Conservation (phyloP, 306 rosid species). For the Sicyos baderoa region DNA sequence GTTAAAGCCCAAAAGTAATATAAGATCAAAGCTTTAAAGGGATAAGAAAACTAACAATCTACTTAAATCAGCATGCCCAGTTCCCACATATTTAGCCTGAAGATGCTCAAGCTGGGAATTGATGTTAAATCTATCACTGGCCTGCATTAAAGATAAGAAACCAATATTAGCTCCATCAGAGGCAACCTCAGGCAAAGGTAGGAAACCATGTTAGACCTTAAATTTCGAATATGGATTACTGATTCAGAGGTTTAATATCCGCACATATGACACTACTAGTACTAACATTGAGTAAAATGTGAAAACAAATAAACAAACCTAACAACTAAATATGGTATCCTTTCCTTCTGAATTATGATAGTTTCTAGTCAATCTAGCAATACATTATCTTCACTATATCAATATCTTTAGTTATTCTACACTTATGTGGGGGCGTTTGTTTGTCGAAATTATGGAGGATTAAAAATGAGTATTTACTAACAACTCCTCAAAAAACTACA, state of each 20-base stretch:
- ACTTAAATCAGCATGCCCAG: slow-evolving; percentile 85
- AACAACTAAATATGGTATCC: not conserved
- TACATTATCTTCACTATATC: not conserved
- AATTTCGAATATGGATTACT: not conserved
- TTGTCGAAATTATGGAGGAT: no score
- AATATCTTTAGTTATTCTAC: not conserved
- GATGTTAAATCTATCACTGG: slow-evolving; percentile 96
- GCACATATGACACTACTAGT: not conserved
- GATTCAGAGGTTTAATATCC: not conserved
- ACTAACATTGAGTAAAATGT: no score
- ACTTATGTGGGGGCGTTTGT: not conserved
- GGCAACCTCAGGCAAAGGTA: not conserved
- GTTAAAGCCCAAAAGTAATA: not conserved
- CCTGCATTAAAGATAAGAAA: slow-evolving; percentile 33
- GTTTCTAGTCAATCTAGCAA: not conserved
- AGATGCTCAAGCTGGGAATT: slow-evolving; percentile 93
- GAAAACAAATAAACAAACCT: not conserved
- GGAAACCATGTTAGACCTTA: not conserved
- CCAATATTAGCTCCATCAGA: slow-evolving; percentile 13
- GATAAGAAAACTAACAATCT: slow-evolving; percentile 52
- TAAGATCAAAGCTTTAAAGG: not conserved
- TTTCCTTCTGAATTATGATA: not conserved
- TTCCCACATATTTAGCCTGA: slow-evolving; percentile 93
- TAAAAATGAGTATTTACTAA: no score
- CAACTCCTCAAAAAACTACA: no score